Evolutionary conservation across 345 rosid species (phyloP).

Genomic region (Gynandropsis gynandra): DNA sequence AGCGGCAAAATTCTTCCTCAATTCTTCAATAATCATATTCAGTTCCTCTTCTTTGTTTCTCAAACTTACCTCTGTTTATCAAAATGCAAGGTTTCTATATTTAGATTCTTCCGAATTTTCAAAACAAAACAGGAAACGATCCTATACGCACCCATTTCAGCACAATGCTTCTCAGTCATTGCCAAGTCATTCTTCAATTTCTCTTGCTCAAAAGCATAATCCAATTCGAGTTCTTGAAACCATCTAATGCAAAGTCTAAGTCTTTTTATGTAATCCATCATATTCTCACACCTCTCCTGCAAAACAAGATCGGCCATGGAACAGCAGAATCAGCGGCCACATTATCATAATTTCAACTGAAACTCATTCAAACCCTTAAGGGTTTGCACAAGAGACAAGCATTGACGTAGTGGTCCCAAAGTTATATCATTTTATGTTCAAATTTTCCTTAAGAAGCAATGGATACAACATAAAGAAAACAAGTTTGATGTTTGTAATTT

Average conservation of each 20-base stretch:
- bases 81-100: slow-evolving; percentile 19
- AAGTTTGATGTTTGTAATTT: slow-evolving; percentile 18
- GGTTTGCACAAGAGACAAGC: slow-evolving; percentile 12
- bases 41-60: slow-evolving; percentile 84
- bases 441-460: slow-evolving; percentile 10
- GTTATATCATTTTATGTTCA: slow-evolving; percentile 19
- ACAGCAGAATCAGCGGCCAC: slow-evolving; percentile 15
- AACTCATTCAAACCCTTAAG: slow-evolving; percentile 11
- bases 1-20: slow-evolving; percentile 69
- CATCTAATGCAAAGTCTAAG: slow-evolving; percentile 89
- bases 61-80: slow-evolving; percentile 50
- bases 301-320: slow-evolving; percentile 21
- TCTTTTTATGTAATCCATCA: slow-evolving; percentile 87
- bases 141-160: slow-evolving; percentile 60
- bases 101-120: slow-evolving; percentile 7
- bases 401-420: slow-evolving; percentile 23
- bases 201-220: slow-evolving; percentile 76
- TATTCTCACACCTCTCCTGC: slow-evolving; percentile 93
- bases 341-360: not conserved
- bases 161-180: slow-evolving; percentile 56
- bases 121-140: slow-evolving; percentile 8
- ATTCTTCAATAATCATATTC: slow-evolving; percentile 77
- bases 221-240: slow-evolving; percentile 92
- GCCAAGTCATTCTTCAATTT: slow-evolving; percentile 62
- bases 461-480: slow-evolving; percentile 28